These are phyloP conservation scores for Arthrobotrys iridis DNA, from an alignment of 2,329 filamentous ascomycete species.

Conservation along the genomic window DNA sequence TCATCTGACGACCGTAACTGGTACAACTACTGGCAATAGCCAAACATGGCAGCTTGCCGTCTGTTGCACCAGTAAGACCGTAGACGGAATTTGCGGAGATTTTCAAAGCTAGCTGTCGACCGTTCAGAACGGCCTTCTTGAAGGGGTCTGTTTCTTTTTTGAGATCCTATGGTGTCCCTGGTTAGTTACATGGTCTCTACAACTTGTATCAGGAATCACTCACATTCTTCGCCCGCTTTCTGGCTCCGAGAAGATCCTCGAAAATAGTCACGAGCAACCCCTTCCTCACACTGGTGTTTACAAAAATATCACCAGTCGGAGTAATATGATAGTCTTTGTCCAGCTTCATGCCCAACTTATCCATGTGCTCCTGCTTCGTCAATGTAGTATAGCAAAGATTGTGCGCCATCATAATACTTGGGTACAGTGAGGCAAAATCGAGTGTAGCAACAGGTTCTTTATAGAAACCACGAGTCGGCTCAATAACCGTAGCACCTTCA, in stretches of 20 bases:
- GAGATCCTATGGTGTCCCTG: conserved; percentile 51
- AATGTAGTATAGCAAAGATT: conserved; percentile 98
- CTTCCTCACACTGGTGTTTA: conserved; percentile 86
- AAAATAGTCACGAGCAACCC: conserved; percentile 93
- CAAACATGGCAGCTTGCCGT: conserved; percentile 93
- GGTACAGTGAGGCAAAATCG: conserved; percentile 98
- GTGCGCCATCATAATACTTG: conserved; percentile 98
- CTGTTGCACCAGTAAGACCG: conserved; percentile 93
- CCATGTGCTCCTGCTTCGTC: conserved; percentile 78
- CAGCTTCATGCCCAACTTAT: conserved; percentile 79
- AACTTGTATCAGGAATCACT: not conserved
- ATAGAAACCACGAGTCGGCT: conserved; percentile 92
- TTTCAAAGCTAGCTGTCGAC: conserved; percentile 94
- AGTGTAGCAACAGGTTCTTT: conserved; percentile 94
- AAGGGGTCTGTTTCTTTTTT: conserved; percentile 96
- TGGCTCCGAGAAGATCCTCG: conserved; percentile 87
- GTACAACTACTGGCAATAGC: conserved; percentile 97
- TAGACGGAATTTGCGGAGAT: conserved; percentile 98
- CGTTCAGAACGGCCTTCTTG: conserved; percentile 97
- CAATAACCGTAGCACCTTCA: conserved; percentile 97
- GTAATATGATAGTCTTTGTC: conserved; percentile 97
- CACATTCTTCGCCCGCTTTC: conserved; percentile 76
- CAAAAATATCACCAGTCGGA: conserved; percentile 92
- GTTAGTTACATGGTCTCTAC: not conserved
- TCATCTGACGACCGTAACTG: conserved; percentile 97